Base-by-base conservation (phyloP, 805 yeast genomes). In the Metschnikowia colocasiae region DNA sequence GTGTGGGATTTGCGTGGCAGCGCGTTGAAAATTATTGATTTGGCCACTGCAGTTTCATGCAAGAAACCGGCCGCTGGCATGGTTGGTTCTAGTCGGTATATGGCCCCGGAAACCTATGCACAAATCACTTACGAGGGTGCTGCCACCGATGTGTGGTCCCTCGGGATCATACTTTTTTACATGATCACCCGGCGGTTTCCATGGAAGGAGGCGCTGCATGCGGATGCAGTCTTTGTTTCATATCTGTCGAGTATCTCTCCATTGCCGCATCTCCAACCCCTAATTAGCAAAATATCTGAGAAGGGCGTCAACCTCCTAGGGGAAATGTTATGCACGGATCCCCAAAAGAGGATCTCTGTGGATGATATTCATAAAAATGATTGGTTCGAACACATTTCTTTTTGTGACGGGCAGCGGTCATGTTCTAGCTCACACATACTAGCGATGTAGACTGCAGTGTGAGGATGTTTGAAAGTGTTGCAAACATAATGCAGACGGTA, bases 71-170 rank as follows among this genome's bases (percentile, higher is more conserved):
- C 69, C 4, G 48, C 64, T 25, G 82, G 83, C 2, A 53, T 76
- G 12, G 80, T 74, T 2, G 83, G 83, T 0, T 71, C 81, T 0
- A 67, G 63, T 13, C 53, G 57, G 12, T 75, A 68, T 52, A 64
- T 65, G 19, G 79, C 82, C 0, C 83, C 83, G 0, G 83, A 79
- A 58, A 67, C 72, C 15, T 63, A 64, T 29, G 46, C 57, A 6
- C 39, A 38, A 12, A 55, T 77, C 6, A 52, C 52, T 8, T 79
- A 79, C 52, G 65, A 71, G 45, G 76, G 79, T 0, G 60, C 54
- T 39, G 58, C 59, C 19, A 64, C 68, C 9, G 82, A 79, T 51
- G 55, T 76, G 9, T 79, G 83, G 83, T 69, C 80, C 0, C 50
- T 76, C 16, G 83, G 80, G 2, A 64, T 77, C 2, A 59, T 78